Evolutionary conservation across 176 grass and related monocot species (phyloP), one percentile per base, ranked within the genome.

Genomic region (Pharus latifolius): DNA sequence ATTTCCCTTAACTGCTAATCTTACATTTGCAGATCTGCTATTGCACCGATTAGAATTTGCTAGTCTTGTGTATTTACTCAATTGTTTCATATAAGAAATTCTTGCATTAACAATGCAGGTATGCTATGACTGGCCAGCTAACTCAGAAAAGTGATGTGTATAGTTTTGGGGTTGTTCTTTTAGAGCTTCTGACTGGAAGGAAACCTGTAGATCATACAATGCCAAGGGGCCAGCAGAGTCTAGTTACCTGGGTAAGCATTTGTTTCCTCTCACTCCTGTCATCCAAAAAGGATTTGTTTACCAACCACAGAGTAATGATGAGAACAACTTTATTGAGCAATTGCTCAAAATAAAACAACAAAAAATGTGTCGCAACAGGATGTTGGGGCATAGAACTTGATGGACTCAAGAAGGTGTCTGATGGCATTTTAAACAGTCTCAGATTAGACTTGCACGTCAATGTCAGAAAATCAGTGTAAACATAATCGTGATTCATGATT

Each of bases 111-210:
- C 31, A 75, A 70, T 82, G 61, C 62, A 96, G 91, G 73, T 96
- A 90, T 87, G 91, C 91, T 44, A 96, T 96, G 91, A 90, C 91
- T 60, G 91, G 91, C 27, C 91, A 96, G 61, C 73, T 87, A 34
- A 96, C 91, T 66, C 91, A 96, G 80, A 96, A 96, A 81, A 96
- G 91, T 72, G 91, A 96, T 78, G 91, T 96, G 51, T 96, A 96
- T 79, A 90, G 91, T 73, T 96, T 90, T 63, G 91, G 91, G 68
- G 91, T 96, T 75, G 91, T 96, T 90, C 87, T 96, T 65, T 75
- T 96, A 75, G 91, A 96, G 64, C 91, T 96, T 87, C 73, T 96
- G 65, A 96, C 91, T 51, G 91, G 87, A 79, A 79, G 91, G 63
- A 96, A 96, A 85, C 91, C 91, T 2, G 87, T 96, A 47, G 91